Evolutionary conservation across 805 yeast species (phyloP), one percentile per base, ranked within the genome.

Genomic region (Candida andamanensis): DNA sequence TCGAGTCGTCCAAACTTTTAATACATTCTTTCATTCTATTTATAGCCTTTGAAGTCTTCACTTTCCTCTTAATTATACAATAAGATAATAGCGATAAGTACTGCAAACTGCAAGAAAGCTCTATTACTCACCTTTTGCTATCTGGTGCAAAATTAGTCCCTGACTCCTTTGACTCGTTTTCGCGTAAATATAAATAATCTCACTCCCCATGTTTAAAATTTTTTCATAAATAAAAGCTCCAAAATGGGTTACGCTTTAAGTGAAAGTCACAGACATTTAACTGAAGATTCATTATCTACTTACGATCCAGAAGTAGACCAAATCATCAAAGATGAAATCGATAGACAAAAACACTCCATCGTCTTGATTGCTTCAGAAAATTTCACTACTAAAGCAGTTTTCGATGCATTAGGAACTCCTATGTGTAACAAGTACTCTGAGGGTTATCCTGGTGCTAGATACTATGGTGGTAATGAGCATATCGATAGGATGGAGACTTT

Each of bases 361-460:
- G 87, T 90, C 25, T 71, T 90, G 60, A 90, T 90, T 59, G 95
- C 98, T 14, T 83, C 95, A 26, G 98, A 90, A 60, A 90, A 90
- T 65, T 90, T 89, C 73, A 90, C 98, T 35, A 84, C 97, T 30
- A 84, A 81, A 46, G 81, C 96, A 15, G 98, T 90, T 19, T 84
- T 90, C 77, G 95, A 90, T 57, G 77, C 86, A 30, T 72, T 90
- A 52, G 97, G 97, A 44, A 83, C 96, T 17, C 95, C 85, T 57
- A 86, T 90, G 95, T 89, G 85, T 62, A 90, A 90, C 76, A 90
- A 90, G 69, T 90, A 90, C 67, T 87, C 97, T 8, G 98, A 90
- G 65, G 97, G 97, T 44, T 90, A 90, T 65, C 98, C 98, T 25
- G 95, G 95, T 46, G 95, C 87, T 42, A 79, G 98, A 60, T 90